Base-by-base conservation (phyloP, 1,139 yeast species). In the Debaryomycetaceae sp. region DNA sequence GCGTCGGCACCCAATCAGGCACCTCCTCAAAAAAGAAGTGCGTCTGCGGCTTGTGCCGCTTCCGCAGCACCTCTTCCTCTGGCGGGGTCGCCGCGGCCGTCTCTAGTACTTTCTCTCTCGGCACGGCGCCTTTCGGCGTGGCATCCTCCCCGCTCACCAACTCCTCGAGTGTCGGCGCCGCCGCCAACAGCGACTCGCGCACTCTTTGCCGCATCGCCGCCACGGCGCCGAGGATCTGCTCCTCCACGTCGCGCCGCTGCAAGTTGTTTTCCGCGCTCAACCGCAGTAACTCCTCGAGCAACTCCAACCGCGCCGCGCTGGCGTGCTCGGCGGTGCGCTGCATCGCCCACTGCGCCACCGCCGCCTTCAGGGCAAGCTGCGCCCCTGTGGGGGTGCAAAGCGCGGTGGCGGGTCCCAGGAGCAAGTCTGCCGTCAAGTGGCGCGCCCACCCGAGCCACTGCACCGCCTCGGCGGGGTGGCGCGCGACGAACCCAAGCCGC, bases 141-240 rank as follows among this genome's bases (percentile, higher is more conserved):
- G 5, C 27, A 9, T 10, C 12, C 5, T 17, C 21, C 5, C 15
- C 23, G 13, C 44, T 44, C 24, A 47, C 32, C 3, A 47, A 31
- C 10, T 46, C 53, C 16, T 38, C 44, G 19, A 40, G 28, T 4
- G 42, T 25, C 2, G 44, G 44, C 22, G 43, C 41, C 7, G 40
- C 32, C 11, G 38, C 36, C 22, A 40, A 36, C 3, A 19, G 26
- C 15, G 35, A 32, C 5, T 34, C 18, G 9, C 26, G 28, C 5
- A 30, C 8, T n/a, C 33, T 23, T 18, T 33, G 34, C 13, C 28
- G 15, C 22, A 28, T 13, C 6, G 27, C 20, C 5, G 18, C 22
- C 10, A 36, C 27, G 10, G 10, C 28, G 10, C 23, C 20, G 2
- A 13, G 17, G 11, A 23, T 23, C 10, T 16, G 8, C 9, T 21